Base-by-base conservation (phyloP, 169 alveolate species). In the Pseudocohnilembus persalinus region DNA sequence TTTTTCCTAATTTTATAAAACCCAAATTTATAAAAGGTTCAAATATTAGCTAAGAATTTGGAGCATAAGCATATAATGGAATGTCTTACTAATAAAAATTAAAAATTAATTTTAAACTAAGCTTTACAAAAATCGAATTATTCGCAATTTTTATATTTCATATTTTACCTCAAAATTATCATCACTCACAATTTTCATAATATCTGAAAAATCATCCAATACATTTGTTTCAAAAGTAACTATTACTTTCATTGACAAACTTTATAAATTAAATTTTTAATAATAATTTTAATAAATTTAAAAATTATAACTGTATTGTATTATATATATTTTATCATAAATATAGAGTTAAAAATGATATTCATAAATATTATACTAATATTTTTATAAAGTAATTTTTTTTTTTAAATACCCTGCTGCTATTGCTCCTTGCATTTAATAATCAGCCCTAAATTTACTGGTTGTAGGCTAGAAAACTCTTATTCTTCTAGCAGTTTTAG, bases 161-260 rank as follows among this genome's bases (percentile, higher is more conserved):
- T 49, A 11, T 49, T 49, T 49, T 49, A 49, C 68, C 74, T 83
- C 73, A 76, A 73, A 86, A 63, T 81, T 81, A 64, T 83, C 75
- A 81, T 86, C 90, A n/a, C 87, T 73, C 33, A 88, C 87, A 73
- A 92, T 92, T 68, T 88, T 91, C 75, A 92, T 85, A 0, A 82
- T 68, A 87, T 90, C 94, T 33, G 90, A 92, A 88, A 93, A 92
- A 77, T 91, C 93, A 29, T 94, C 95, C 76, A 88, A 92, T 27
- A 78, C 85, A 64, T 91, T 95, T 29, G 97, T 88, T 85, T 95
- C 97, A 87, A 95, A 95, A 33, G 95, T 89, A 29, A 95, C 96
- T 74, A 91, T 87, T 84, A 95, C 83, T 77, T 95, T 94, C 82
- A 95, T 80, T 81, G 96, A 83, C 32, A 89, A 83, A 63, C 68